These are phyloP conservation scores for Tolypocladium sp. DNA, from an alignment of 2,329 filamentous ascomycete species.

Conservation along the genomic window DNA sequence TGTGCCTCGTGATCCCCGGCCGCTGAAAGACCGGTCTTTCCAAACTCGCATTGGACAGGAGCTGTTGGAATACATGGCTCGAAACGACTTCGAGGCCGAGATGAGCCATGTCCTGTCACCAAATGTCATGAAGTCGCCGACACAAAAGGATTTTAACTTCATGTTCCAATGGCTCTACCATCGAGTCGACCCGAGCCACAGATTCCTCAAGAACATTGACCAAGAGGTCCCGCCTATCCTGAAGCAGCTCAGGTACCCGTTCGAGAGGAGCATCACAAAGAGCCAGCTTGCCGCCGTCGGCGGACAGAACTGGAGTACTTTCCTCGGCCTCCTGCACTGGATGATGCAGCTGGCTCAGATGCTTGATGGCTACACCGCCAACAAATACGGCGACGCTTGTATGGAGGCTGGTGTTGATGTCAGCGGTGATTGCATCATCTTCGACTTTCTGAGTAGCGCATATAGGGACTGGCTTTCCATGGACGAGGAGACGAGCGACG, in stretches of 20 bases:
- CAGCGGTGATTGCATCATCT: conserved; percentile 84
- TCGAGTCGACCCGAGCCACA: conserved; percentile 87
- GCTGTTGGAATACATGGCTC: conserved; percentile 80
- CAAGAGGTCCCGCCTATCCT: conserved; percentile 87
- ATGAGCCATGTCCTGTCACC: conserved; percentile 91
- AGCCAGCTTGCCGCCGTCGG: conserved; percentile 92
- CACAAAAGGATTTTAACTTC: conserved; percentile 94
- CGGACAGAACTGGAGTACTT: conserved; percentile 94
- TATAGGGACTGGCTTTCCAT: conserved; percentile 93
- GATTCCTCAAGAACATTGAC: conserved; percentile 90
- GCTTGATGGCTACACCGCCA: conserved; percentile 71
- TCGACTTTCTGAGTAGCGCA: conserved; percentile 79
- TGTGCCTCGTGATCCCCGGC: conserved; percentile 77
- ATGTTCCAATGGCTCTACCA: conserved; percentile 99
- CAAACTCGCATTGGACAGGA: conserved; percentile 81
- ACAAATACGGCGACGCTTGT: conserved; percentile 84
- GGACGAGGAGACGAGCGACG: conserved; percentile 79
- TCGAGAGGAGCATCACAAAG: conserved; percentile 91
- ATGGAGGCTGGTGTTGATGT: conserved; percentile 83
- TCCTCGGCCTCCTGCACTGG: conserved; percentile 91
- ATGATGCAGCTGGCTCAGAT: conserved; percentile 97
- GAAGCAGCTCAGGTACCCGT: conserved; percentile 90
- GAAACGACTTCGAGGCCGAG: conserved; percentile 95
- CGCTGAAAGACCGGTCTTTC: conserved; percentile 71
- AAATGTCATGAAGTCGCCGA: conserved; percentile 87